phyloP scores from a whole-genome alignment of 2,329 filamentous ascomycete species.

The Aspergillus luchuensis region DNA sequence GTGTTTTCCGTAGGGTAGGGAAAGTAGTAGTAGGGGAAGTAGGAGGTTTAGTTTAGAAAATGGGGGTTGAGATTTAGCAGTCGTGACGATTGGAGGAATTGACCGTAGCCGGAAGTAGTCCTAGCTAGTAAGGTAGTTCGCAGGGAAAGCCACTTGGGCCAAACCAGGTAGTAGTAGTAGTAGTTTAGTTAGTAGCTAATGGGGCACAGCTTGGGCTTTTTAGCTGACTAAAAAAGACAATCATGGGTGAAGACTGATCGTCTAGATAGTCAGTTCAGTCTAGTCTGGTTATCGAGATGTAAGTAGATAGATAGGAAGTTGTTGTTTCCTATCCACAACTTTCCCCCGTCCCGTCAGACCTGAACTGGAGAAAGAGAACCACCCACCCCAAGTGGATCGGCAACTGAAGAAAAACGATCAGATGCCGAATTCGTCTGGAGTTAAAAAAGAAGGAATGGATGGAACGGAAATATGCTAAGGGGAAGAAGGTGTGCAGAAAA shows the following conservation, averaged over 20 bases:
- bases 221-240: too few species aligned
- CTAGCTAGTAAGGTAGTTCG: neutral
- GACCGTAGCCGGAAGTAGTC: slow-evolving; percentile 13
- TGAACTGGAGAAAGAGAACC: neutral
- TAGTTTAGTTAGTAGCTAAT: too few species aligned
- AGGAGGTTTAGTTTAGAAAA: neutral
- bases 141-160: neutral
- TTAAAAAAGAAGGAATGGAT: neutral
- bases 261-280: too few species aligned
- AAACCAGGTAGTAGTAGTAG: too few species aligned
- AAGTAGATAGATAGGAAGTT: neutral
- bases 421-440: neutral
- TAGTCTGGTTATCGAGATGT: too few species aligned
- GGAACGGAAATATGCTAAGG: neutral
- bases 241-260: too few species aligned
- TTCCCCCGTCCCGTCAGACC: neutral
- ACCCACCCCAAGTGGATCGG: slow-evolving; percentile 2
- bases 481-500: neutral
- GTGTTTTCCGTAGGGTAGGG: neutral
- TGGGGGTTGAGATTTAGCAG: slow-evolving; percentile 11
- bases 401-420: slow-evolving; percentile 6
- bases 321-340: neutral
- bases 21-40: neutral
- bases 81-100: slow-evolving; percentile 20
- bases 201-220: too few species aligned